phyloP scores from a whole-genome alignment of 306 rosid genomes.

The Cucurbita moschata region DNA sequence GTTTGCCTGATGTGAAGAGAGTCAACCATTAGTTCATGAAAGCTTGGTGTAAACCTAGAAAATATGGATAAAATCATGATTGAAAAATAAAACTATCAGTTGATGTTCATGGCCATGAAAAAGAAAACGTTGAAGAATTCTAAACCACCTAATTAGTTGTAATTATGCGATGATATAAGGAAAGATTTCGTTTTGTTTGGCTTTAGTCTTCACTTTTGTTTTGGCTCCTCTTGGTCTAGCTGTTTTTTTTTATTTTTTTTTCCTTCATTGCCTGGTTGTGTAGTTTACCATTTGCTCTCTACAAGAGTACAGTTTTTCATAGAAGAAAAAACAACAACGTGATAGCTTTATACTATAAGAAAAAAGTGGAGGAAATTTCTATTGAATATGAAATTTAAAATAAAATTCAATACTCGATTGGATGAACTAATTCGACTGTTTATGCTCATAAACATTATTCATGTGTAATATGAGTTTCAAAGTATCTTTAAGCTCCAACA shows the following conservation, averaged over 20 bases:
- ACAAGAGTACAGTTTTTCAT: neutral
- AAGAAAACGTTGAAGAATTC: neutral
- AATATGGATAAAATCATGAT: neutral
- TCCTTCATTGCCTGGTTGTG: neutral
- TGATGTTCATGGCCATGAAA: neutral
- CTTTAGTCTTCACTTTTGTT: neutral
- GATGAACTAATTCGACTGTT: neutral
- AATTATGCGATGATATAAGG: neutral
- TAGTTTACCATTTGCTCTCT: neutral
- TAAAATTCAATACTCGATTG: neutral
- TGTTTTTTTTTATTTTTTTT: neutral
- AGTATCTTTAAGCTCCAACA: neutral
- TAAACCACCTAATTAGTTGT: neutral
- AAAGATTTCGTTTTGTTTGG: neutral
- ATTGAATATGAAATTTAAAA: neutral
- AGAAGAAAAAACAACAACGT: neutral
- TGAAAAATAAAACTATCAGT: neutral
- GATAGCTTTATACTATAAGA: neutral
- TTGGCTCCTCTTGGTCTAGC: neutral
- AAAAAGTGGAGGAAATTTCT: neutral
- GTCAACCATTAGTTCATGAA: neutral
- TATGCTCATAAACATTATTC: neutral
- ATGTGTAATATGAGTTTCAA: neutral
- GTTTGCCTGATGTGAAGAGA: slow-evolving; percentile 57
- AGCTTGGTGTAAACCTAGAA: too few relatives aligned